Evolutionary conservation across 495 filamentous ascomycete genomes (phyloP).

Genomic region (Penicillium taxi): DNA sequence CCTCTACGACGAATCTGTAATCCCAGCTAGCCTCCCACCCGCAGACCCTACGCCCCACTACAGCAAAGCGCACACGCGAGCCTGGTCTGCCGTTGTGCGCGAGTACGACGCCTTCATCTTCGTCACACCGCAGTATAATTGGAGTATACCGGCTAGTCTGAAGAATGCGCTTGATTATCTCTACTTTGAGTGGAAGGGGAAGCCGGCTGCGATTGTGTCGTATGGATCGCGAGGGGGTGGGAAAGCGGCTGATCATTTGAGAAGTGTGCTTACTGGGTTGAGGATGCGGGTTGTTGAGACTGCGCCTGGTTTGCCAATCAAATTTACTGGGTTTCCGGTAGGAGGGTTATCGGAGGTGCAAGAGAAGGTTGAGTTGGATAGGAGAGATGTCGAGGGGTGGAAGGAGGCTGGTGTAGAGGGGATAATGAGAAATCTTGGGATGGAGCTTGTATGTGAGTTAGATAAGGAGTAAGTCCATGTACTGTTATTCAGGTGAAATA

Average conservation of each 20-base stretch:
- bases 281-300: conserved; percentile 21
- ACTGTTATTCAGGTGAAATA: not conserved
- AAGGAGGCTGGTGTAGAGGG: conserved; percentile 17
- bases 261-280: conserved; percentile 13
- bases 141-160: conserved; percentile 44
- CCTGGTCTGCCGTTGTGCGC: conserved; percentile 44
- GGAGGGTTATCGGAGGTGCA: conserved; percentile 12
- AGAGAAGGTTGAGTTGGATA: conserved; percentile 16
- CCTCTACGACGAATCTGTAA: conserved; percentile 47
- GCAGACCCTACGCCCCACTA: conserved; percentile 32
- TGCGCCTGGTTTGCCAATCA: conserved; percentile 13
- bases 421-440: conserved; percentile 26
- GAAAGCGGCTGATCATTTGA: conserved; percentile 25
- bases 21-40: conserved; percentile 40
- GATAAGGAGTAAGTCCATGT: conserved; percentile 11
- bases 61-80: conserved; percentile 36
- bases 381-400: conserved; percentile 19
- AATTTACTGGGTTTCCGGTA: conserved; percentile 19
- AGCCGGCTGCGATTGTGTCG: conserved; percentile 47
- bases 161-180: conserved; percentile 62
- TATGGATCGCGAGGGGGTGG: conserved; percentile 47
- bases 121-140: conserved; percentile 50
- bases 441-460: conserved; percentile 24
- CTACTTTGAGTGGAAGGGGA: conserved; percentile 51
- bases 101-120: conserved; percentile 49